phyloP scores from a whole-genome alignment of 1,284 basidiomycete genomes.

The Xerocomus minutiporus region DNA sequence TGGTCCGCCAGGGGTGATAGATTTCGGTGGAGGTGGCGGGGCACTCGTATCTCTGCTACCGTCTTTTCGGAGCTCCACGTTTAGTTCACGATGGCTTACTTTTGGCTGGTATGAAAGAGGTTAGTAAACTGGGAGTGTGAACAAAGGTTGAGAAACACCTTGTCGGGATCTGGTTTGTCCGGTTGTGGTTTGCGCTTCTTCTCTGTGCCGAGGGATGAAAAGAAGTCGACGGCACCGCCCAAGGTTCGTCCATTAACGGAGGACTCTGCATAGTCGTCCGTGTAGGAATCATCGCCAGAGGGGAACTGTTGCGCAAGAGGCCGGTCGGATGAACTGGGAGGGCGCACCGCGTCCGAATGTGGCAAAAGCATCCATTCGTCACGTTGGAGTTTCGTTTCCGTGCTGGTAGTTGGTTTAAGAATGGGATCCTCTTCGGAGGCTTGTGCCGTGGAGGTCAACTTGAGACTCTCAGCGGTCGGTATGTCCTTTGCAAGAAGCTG shows the following conservation, averaged over 20 bases:
- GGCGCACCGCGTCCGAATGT: conserved; percentile 24
- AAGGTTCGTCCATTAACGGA: conserved; percentile 44
- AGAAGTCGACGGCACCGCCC: conserved; percentile 72
- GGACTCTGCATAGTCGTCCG: conserved; percentile 69
- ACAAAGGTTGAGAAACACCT: conserved; percentile 40
- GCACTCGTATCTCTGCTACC: conserved; percentile 51
- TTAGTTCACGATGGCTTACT: conserved; percentile 76
- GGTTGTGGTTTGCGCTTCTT: conserved; percentile 61
- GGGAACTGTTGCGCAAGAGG: conserved; percentile 26
- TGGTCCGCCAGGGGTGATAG: conserved; percentile 74
- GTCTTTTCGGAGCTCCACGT: conserved; percentile 66
- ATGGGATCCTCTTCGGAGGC: conserved; percentile 40
- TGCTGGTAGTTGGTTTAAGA: conserved; percentile 41
- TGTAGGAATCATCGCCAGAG: conserved; percentile 48
- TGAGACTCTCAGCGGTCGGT: conserved; percentile 73
- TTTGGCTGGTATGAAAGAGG: conserved; percentile 41
- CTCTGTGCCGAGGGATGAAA: conserved; percentile 77
- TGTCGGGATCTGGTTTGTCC: conserved; percentile 66
- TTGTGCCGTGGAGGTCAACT: conserved; percentile 57
- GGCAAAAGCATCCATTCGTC: conserved; percentile 91
- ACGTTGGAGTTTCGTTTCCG: conserved; percentile 55
- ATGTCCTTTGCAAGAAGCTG: conserved; percentile 68
- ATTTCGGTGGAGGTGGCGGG: conserved; percentile 45
- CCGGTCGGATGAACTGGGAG: conserved; percentile 23
- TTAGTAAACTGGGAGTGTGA: background rate